Percentiles rank a stretch among this genome's conserved stretches.
Evolutionary conservation across 805 yeast genomes (phyloP).

Genomic region (Sungouiozyma ichnusensis): DNA sequence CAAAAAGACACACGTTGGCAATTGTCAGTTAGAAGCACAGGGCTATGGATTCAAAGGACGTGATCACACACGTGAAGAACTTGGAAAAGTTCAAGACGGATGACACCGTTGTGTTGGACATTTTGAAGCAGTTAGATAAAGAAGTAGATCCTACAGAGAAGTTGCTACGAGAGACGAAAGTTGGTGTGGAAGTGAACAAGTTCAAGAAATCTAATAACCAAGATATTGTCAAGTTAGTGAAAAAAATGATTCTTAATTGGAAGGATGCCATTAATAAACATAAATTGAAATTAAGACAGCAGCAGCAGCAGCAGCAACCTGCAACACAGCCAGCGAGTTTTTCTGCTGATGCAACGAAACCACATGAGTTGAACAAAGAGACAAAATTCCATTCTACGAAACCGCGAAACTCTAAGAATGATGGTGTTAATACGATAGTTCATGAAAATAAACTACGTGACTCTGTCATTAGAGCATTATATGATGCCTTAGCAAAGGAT

Average conservation of each 20-base stretch:
- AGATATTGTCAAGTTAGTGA: conserved; percentile 63
- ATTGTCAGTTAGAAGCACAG: background rate
- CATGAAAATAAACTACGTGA: conserved; percentile 76
- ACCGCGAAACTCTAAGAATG: conserved; percentile 72
- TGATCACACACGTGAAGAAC: conserved; percentile 53
- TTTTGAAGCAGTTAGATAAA: conserved; percentile 52
- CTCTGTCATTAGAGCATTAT: conserved; percentile 70
- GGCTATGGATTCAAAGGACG: conserved; percentile 62
- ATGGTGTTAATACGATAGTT: conserved; percentile 60
- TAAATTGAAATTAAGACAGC: conserved; percentile 28
- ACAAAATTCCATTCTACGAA: conserved; percentile 38
- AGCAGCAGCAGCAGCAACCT: background rate
- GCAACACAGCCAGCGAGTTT: background rate
- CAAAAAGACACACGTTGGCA: background rate
- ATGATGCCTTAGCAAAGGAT: conserved; percentile 82
- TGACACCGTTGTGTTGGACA: conserved; percentile 54
- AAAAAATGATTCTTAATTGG: conserved; percentile 78
- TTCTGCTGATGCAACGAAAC: background rate
- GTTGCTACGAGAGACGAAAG: conserved; percentile 78
- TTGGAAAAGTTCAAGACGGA: conserved; percentile 58
- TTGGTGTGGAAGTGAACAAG: conserved; percentile 94
- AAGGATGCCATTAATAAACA: conserved; percentile 74
- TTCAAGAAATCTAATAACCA: conserved; percentile 56
- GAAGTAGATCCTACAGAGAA: conserved; percentile 77
- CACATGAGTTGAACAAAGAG: conserved; percentile 17